phyloP scores from a whole-genome alignment of 495 filamentous ascomycete genomes.

The Penicillium pulvis region DNA sequence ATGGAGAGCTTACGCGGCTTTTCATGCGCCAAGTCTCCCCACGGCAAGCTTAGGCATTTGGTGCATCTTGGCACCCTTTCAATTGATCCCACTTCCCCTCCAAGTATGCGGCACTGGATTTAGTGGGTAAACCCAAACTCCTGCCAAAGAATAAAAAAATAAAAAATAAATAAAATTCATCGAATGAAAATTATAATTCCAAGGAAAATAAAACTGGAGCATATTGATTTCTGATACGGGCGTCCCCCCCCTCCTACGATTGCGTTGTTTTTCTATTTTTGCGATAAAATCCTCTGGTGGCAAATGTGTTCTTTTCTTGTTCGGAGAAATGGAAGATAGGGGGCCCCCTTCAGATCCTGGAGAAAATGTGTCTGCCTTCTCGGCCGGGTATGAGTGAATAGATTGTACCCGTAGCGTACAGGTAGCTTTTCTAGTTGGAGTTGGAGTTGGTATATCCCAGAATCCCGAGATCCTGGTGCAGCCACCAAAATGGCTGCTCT shows the following conservation, averaged over 20 bases:
- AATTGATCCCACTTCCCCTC: conserved; percentile 1
- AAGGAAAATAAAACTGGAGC: not conserved
- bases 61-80: conserved; percentile 27
- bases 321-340: conserved; percentile 4
- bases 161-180: not conserved
- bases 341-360: conserved; percentile 7
- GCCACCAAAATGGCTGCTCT: conserved; percentile 5
- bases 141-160: not conserved
- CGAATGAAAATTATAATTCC: not conserved
- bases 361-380: not conserved
- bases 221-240: not conserved
- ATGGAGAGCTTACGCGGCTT: conserved; percentile 34
- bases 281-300: conserved; percentile 6
- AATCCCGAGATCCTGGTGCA: conserved; percentile 5
- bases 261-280: conserved; percentile 12
- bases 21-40: conserved; percentile 27
- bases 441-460: not conserved
- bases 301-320: conserved; percentile 2
- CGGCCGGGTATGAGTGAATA: not conserved
- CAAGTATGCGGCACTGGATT: not conserved
- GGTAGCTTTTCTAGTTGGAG: not conserved
- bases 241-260: conserved; percentile 3
- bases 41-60: conserved; percentile 36
- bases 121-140: not conserved
- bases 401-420: not conserved